Evolutionary conservation across 106 monocot species (phyloP), one percentile per base, ranked within the genome.

Genomic region (Acanthochlamys bracteata): DNA sequence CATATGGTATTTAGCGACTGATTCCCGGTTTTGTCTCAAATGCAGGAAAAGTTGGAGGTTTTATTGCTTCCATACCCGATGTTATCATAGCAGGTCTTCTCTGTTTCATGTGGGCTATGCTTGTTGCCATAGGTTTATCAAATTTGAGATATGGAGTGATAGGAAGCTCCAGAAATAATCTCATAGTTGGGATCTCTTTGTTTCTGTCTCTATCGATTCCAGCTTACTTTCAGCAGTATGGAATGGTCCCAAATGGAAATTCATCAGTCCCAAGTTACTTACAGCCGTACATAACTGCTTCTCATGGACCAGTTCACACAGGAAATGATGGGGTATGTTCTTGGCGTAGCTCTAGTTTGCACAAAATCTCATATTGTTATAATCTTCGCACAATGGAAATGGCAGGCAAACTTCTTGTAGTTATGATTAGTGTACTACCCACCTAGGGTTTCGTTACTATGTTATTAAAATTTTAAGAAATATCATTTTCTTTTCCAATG

Each of bases 101-200:
- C 67, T 96, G 90, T 64, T 96, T 90, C 74, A 96, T 96, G 87
- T 96, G 90, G 90, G 95, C 90, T 54, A 84, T 96, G 90, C 84
- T 96, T 60, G 84, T 84, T 65, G 90, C 90, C 57, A 68, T 96
- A 60, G 95, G 95, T 53, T 71, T 96, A 45, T 96, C 95, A 25
- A 96, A 90, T 53, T 58, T 96, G 7, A 86, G 95, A 0, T 96
- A 96, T 47, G 87, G 90, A 73, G 87, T 79, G 62, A 80, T 75
- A 25, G 90, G 95, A 71, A 96, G 95, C 78, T 96, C 95, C 39
- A 78, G 95, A 73, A 96, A 88, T 68, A 82, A 76, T 69, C 82
- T 96, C 60, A 84, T 96, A 60, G 84, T 96, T 53, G 95, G 90
- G n/a, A 80, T 96, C 22, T 84, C 95, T 40, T 74, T 96, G 33